Evolutionary conservation across 345 rosid species (phyloP).

Genomic region (Citrus sinensis): DNA sequence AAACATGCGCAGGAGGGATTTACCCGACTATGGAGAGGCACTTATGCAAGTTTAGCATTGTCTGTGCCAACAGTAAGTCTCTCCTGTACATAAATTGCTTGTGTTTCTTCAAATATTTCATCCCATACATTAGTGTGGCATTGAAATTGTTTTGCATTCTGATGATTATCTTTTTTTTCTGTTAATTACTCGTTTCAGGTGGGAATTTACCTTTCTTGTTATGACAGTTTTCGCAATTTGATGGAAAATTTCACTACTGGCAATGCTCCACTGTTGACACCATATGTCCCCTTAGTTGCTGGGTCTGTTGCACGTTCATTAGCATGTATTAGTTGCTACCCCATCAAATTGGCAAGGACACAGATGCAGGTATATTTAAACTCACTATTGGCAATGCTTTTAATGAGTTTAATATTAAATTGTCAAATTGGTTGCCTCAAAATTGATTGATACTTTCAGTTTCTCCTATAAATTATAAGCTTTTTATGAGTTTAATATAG

Average conservation of each 20-base stretch:
- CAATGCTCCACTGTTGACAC: conserved; percentile 56
- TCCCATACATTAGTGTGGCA: not conserved
- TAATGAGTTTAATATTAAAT: too few relatives aligned
- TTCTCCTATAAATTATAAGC: too few relatives aligned
- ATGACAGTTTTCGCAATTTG: conserved; percentile 69
- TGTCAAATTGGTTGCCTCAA: too few relatives aligned
- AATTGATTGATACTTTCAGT: too few relatives aligned
- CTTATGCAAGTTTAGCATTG: conserved; percentile 81
- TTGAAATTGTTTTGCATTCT: not conserved
- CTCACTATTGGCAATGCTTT: too few relatives aligned
- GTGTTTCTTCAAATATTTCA: not conserved
- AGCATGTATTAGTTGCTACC: conserved; percentile 82
- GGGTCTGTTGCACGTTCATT: conserved; percentile 83
- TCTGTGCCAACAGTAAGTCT: conserved; percentile 83
- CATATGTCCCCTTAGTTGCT: conserved; percentile 78
- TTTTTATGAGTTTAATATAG: too few relatives aligned
- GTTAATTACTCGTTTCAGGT: conserved; percentile 44
- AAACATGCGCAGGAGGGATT: conserved; percentile 80
- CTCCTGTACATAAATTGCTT: not conserved
- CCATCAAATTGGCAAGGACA: conserved; percentile 90
- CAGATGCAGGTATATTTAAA: conserved; percentile 78
- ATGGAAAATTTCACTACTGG: conserved; percentile 56
- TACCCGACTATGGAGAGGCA: conserved; percentile 90
- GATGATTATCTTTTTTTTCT: not conserved
- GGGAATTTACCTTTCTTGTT: conserved; percentile 91